Base-by-base conservation (phyloP, 2,329 filamentous ascomycete genomes). In the Fusarium lateritium region DNA sequence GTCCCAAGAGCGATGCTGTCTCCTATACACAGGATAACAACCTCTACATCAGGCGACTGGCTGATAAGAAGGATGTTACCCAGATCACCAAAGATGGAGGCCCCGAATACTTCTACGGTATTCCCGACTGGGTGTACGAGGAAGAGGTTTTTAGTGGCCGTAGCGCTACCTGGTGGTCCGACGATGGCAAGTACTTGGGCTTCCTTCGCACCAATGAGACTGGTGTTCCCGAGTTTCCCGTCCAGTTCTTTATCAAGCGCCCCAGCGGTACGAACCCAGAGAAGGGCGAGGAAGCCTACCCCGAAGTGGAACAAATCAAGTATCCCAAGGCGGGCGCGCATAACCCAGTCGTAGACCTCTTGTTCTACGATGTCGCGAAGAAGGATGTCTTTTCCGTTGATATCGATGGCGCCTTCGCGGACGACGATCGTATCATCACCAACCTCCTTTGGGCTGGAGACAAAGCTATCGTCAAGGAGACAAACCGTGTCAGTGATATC, bases 91-190 rank as follows among this genome's bases (percentile, higher is more conserved):
- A 84, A 55, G 95, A 99, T 76, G 96, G 97, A 14, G 93, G 95
- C 0, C 84, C 89, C 1, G 90, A 98, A 72, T 89, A 96, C 62
- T 99, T 99, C 80, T 98, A 99, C 74, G 96, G 96, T 19, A 89
- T 98, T 21, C 96, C 96, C 1, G 97, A 99, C 78, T 99, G 96
- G 96, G 96, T 98, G 0, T 97, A 97, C 75, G 93, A 97, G 76
- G 85, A 87, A 72, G 82, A 83, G 57, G 82, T 83, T 5, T 93
- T 98, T 66, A 79, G 83, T 15, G 91, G 88, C 2, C 92, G 93
- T 72, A 93, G 88, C 65, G 95, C 93, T 7, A 97, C 94, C 2
- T 99, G 97, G 96, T 99, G 94, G 94, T 95, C 94, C 34, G 87
- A 91, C 36, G 93, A 97, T 77, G 96, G 94, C 52, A 91, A 94